Evolutionary conservation across 2,329 filamentous ascomycete genomes (phyloP), one percentile per base, ranked within the genome.

Genomic region (Diaporthe ilicicola): DNA sequence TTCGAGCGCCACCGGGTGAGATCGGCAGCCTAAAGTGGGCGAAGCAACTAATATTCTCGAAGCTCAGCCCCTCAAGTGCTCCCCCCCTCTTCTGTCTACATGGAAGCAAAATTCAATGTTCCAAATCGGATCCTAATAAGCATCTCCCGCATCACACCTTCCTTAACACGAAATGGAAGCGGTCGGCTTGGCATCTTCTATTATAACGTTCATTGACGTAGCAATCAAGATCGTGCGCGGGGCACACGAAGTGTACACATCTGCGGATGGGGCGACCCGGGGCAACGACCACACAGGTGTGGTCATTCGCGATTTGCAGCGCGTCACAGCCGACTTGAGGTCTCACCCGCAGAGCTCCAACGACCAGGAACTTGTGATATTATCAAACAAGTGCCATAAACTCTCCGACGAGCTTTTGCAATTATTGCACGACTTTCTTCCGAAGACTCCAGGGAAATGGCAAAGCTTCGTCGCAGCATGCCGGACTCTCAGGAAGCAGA

Each of bases 391-490:
- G n/a, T 66, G 62, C 62, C 37, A 66, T 5, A 9, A 44, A 39
- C 48, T 66, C 9, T 44, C 62, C 10, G 17, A 22, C 5, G 48
- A 66, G 17, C 48, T 54, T 2, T 32, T 66, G 8, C 62, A 66
- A 34, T 22, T 66, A 17, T 27, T 66, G 10, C 34, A 66, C n/a
- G 54, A 32, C 34, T 54, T 66, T 5, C 17, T 66, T 3, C 62
- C 62, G 8, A 66, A 66, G 19, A 32, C 22, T 17, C 62, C 62
- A 1, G 48, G 48, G 27, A 53, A 44, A 54, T 66, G 62, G 62
- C 48, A 66, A 32, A 66, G 62, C 22, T 66, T 66, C n/a, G 62
- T 54, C 4, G 48, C 48, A 54, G 24, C 62, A 42, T 66, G 62
- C 24, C 62, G 50, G 17, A 54, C 54, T 17, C 5, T 66, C 17